Base-by-base conservation (phyloP, 768 basidiomycete species). In the Boletus tylopilopsis region DNA sequence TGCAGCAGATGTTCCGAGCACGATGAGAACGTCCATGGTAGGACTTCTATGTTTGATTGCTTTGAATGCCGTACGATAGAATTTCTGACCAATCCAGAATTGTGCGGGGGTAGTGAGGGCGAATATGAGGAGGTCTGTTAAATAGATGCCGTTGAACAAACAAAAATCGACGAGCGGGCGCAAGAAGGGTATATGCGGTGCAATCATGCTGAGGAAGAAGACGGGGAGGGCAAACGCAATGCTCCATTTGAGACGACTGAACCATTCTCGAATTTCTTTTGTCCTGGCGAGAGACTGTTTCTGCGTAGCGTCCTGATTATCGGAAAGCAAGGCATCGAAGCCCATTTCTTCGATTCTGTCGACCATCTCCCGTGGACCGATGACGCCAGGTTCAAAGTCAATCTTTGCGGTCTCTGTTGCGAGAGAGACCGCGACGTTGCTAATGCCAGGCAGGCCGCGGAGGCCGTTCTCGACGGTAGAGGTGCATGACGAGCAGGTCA, bases 11-110 rank as follows among this genome's bases (percentile, higher is more conserved):
- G 95, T 98, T 43, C 95, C 96, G 29, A 98, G 78, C 70, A 94
- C 90, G 62, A 99, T 82, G 38, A 99, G 87, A 34, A 98, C 93
- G 66, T 99, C 96, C 95, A 99, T 99, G 2, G 95, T 99, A 7
- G 94, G 90, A 9, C 82, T 79, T 24, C 82, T 79, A 68, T 99
- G 96, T 64, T 82, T 89, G 45, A 98, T 73, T 5, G 94, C 84
- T 69, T 94, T 95, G 76, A 79, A 96, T 8, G 96, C 94, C 53
- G 84, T 89, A 36, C 77, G 77, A 68, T 96, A 95, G 70, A 97
- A 97, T 56, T 84, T 84, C 47, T 71, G 72, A 3, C 93, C 96
- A 33, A 98, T 75, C 84, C 89, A 95, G 60, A 93, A 90, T 64
- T 98, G 96, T 3, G 91, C 84, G 6, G 94, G 94, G 3, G 94